phyloP scores from a whole-genome alignment of 2,329 filamentous ascomycete species.

The Arthrobotrys sinensis region DNA sequence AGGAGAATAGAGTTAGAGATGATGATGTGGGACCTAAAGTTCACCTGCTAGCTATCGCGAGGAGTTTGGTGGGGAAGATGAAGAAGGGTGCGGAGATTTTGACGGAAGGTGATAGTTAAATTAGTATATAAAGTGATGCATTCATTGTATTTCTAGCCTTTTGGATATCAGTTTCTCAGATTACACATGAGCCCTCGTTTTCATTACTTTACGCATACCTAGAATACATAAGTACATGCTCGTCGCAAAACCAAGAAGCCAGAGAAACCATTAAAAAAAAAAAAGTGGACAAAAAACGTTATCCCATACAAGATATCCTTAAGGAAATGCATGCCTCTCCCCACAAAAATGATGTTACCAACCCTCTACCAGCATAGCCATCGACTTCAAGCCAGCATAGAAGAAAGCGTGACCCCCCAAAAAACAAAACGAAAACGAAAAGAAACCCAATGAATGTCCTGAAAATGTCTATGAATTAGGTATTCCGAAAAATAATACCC shows the following conservation, averaged over 20 bases:
- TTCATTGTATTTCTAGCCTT: background rate
- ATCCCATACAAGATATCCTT: conserved; percentile 20
- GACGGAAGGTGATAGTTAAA: background rate
- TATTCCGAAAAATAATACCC: background rate
- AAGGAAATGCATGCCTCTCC: background rate
- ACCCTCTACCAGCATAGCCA: background rate
- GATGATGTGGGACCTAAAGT: conserved; percentile 74
- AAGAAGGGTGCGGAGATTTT: conserved; percentile 67
- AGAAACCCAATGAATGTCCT: background rate
- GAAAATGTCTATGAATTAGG: background rate
- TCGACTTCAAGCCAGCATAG: too few relatives aligned
- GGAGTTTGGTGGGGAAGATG: conserved; percentile 79
- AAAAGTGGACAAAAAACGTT: background rate
- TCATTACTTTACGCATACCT: conserved; percentile 26
- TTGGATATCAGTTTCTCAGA: background rate
- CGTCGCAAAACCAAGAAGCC: background rate
- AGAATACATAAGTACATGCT: conserved; percentile 21
- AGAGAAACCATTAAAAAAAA: background rate
- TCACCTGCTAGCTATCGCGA: conserved; percentile 77
- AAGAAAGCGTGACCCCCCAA: background rate
- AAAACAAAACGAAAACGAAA: background rate
- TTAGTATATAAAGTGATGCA: background rate
- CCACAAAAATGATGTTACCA: background rate
- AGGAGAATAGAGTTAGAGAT: conserved; percentile 70
- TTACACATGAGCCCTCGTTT: background rate